Conservation (phyloP, 495 filamentous ascomycete genomes). For the Neohortaea acidophila region DNA sequence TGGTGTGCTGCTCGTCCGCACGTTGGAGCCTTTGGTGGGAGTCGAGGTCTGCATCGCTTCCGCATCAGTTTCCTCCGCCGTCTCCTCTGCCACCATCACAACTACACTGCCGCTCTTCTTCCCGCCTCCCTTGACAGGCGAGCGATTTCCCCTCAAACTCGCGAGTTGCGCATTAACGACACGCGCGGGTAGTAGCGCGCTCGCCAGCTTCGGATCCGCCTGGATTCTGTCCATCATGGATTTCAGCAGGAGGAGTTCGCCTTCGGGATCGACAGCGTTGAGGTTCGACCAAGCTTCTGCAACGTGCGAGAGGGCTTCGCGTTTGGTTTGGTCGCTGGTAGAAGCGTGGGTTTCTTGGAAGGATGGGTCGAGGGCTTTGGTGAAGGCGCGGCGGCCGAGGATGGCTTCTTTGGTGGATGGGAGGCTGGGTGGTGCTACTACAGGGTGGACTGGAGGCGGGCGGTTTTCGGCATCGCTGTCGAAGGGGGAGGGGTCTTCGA, state of each 20-base stretch:
- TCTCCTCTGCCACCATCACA: not conserved
- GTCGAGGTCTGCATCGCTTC: conserved; percentile 8
- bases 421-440: conserved; percentile 18
- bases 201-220: conserved; percentile 25
- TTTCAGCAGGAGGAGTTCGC: conserved; percentile 67
- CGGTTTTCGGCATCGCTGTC: conserved; percentile 17
- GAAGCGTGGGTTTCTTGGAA: conserved; percentile 73
- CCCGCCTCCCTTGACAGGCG: conserved; percentile 1
- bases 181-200: conserved; percentile 21
- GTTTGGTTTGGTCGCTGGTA: conserved; percentile 55
- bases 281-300: conserved; percentile 73
- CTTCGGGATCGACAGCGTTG: conserved; percentile 80
- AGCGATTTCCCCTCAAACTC: conserved; percentile 6
- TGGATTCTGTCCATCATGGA: conserved; percentile 48
- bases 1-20: not conserved
- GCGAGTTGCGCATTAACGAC: conserved; percentile 16
- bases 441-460: conserved; percentile 4
- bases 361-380: conserved; percentile 59
- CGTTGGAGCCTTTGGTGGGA: conserved; percentile 4
- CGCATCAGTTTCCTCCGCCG: not conserved
- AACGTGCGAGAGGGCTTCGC: conserved; percentile 64
- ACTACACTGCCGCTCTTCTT: conserved; percentile 2
- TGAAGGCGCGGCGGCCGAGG: conserved; percentile 63
- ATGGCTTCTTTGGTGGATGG: conserved; percentile 66
- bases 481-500: conserved; percentile 16